phyloP scores from a whole-genome alignment of 208 protist genomes.

The Kentomonas sorsogonicus region DNA sequence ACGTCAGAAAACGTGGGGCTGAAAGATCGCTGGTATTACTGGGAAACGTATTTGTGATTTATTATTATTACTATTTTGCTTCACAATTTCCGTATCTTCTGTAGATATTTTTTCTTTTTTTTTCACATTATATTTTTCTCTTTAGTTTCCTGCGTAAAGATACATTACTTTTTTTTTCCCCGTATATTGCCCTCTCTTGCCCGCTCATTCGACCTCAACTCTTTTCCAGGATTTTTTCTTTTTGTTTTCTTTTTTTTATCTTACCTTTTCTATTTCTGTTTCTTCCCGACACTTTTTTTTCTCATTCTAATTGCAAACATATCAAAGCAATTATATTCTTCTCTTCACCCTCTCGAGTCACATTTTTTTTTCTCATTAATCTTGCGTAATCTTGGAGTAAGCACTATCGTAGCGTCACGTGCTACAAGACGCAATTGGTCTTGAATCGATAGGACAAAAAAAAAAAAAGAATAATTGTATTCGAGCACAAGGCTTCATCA shows the following conservation, averaged over 20 bases:
- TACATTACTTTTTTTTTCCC: no score
- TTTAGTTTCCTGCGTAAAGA: not conserved
- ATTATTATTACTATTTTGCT: not conserved
- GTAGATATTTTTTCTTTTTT: slow-evolving; percentile 1
- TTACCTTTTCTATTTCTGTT: slow-evolving; percentile 9
- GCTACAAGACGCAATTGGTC: no score
- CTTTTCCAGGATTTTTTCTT: no score
- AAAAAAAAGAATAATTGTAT: no score
- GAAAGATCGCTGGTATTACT: not conserved
- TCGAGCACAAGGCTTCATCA: no score
- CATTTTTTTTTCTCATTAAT: not conserved
- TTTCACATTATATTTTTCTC: not conserved
- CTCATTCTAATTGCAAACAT: not conserved
- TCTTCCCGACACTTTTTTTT: slow-evolving; percentile 2
- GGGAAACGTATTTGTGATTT: not conserved
- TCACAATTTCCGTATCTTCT: not conserved
- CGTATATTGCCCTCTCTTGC: no score
- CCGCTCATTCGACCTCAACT: no score
- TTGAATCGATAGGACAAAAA: no score
- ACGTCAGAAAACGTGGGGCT: not conserved
- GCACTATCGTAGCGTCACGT: no score
- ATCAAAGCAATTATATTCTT: not conserved
- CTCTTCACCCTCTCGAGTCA: not conserved
- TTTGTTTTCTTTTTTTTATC: no score
- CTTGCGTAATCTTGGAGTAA: no score